A percentile compares a stretch with the other conserved stretches of the same genome.
Evolutionary conservation across 306 rosid genomes (phyloP).

Genomic region (Alnus rubra): DNA sequence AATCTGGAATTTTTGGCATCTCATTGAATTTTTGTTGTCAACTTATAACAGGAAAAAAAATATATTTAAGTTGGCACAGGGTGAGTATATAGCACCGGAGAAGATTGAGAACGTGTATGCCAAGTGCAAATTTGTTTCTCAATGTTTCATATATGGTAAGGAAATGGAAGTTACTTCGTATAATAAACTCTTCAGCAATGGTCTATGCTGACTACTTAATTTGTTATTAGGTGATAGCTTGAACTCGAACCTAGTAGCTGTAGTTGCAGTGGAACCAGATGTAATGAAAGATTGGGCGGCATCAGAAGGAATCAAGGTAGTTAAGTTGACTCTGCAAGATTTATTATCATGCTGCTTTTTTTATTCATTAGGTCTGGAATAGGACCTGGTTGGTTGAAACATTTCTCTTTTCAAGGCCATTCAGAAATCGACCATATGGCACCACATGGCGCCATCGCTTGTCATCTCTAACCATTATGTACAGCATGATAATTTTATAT

Average conservation of each 20-base stretch:
- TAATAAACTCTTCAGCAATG: not conserved
- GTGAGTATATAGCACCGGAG: conserved; percentile 99
- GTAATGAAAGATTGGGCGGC: conserved; percentile 78
- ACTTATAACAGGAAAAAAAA: conserved; percentile 79
- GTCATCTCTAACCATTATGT: not conserved
- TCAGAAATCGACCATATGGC: not conserved
- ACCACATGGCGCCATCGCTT: not conserved
- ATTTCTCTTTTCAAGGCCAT: not conserved
- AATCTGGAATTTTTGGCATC: not conserved
- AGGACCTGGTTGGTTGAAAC: not conserved
- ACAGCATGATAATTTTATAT: not conserved
- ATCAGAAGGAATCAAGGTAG: conserved; percentile 71
- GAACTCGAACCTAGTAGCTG: conserved; percentile 79
- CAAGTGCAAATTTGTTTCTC: conserved; percentile 85
- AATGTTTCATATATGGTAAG: conserved; percentile 91
- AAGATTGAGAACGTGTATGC: conserved; percentile 91
- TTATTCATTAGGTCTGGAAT: not conserved
- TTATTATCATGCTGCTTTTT: not conserved
- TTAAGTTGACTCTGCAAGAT: not conserved
- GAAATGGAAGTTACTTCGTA: conserved; percentile 23
- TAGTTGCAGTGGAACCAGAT: conserved; percentile 80
- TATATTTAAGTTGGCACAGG: conserved; percentile 98
- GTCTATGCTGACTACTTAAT: conserved; percentile 33
- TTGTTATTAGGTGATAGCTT: conserved; percentile 82
- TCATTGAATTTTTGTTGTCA: conserved; percentile 18